A percentile compares a stretch with the other conserved stretches of the same genome.
Evolutionary conservation across 208 protist species (phyloP).

Genomic region (Leishmania gerbilli): DNA sequence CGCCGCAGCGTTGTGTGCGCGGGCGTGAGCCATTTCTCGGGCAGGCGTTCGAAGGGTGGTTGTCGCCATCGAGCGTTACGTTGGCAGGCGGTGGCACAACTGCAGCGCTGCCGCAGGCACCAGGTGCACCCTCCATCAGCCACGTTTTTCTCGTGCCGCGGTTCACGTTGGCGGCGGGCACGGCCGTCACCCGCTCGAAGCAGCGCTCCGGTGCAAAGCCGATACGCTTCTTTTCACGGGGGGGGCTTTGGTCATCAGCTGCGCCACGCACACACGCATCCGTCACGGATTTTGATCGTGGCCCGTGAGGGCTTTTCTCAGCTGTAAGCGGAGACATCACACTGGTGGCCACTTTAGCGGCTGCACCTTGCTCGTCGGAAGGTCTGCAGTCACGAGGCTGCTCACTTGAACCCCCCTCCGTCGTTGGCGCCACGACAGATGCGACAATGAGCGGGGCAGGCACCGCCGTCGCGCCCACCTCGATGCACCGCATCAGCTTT

Average conservation of each 20-base stretch:
- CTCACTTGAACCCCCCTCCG: background rate
- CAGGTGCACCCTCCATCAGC: background rate
- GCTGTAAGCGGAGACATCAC: background rate
- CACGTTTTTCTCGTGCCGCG: background rate
- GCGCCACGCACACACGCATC: background rate
- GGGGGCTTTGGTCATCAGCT: background rate
- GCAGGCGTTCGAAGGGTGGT: background rate
- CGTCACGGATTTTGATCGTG: background rate
- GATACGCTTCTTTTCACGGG: constrained; percentile 25
- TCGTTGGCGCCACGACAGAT: background rate
- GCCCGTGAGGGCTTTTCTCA: background rate
- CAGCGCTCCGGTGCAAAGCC: constrained; percentile 19
- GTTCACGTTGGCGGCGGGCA: constrained; percentile 34
- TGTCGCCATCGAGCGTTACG: too few relatives aligned
- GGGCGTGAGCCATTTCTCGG: background rate
- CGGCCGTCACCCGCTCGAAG: constrained; percentile 19
- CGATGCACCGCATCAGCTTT: constrained; percentile 13
- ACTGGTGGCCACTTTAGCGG: background rate
- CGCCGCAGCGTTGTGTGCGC: background rate
- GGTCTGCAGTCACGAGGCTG: background rate
- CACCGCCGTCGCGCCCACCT: background rate
- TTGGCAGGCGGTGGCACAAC: background rate
- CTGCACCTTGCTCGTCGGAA: background rate
- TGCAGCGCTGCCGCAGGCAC: background rate
- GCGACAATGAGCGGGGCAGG: background rate